phyloP scores from a whole-genome alignment of 371 early-diverging fungal species.

The Batkoa obscura region DNA sequence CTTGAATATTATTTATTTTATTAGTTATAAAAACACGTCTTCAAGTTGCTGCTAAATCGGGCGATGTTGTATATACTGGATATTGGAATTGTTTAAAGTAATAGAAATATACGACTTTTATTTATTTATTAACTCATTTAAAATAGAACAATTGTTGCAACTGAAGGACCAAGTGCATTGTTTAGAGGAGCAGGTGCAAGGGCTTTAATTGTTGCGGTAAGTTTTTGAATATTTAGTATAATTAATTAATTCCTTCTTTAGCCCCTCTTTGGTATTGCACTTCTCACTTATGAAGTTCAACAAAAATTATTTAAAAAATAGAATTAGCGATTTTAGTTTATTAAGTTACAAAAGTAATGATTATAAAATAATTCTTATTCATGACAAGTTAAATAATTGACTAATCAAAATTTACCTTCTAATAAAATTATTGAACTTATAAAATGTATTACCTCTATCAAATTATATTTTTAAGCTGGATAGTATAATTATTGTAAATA shows the following conservation, averaged over 20 bases:
- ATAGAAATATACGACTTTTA: background rate
- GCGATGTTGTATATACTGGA: conserved; percentile 61
- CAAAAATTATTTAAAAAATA: background rate
- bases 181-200: conserved; percentile 89
- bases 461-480: too few species aligned
- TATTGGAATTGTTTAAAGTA: conserved; percentile 48
- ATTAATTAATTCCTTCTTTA: background rate
- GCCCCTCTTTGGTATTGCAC: conserved; percentile 5
- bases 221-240: background rate
- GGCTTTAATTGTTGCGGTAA: conserved; percentile 66
- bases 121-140: background rate
- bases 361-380: too few species aligned
- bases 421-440: too few species aligned
- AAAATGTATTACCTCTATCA: too few species aligned
- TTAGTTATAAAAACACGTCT: conserved; percentile 84
- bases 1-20: background rate
- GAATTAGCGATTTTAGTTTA: too few species aligned
- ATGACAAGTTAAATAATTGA: too few species aligned
- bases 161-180: conserved; percentile 78
- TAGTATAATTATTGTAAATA: too few species aligned
- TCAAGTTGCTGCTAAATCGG: conserved; percentile 69
- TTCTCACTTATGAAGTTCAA: conserved; percentile 2
- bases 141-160: conserved; percentile 52
- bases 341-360: too few species aligned
- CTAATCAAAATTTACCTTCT: too few species aligned